These are phyloP conservation scores for Cucumis melo DNA, from an alignment of 306 rosid genomes.

Conservation along the genomic window DNA sequence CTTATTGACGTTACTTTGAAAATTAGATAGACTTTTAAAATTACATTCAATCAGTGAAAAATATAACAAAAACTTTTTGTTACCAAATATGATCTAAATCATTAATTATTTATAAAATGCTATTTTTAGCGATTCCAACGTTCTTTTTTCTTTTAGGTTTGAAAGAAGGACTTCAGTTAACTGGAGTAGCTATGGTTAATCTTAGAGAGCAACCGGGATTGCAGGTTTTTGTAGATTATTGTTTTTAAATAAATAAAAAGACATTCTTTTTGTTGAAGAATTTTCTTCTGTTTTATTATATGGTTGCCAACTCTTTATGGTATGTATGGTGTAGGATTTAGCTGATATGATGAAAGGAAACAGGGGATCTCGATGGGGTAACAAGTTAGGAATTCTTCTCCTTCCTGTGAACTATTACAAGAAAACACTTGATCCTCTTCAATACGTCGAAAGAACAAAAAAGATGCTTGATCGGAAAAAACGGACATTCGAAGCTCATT, in stretches of 20 bases:
- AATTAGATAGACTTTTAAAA: too few relatives aligned
- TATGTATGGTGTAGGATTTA: slow-evolving; percentile 31
- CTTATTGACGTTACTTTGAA: too few relatives aligned
- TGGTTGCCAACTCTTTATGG: too few relatives aligned
- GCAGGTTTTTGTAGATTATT: slow-evolving; percentile 32
- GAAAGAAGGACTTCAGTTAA: slow-evolving; percentile 55
- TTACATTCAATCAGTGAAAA: too few relatives aligned
- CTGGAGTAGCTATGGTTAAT: slow-evolving; percentile 82
- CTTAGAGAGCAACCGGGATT: slow-evolving; percentile 54
- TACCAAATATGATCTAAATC: not conserved
- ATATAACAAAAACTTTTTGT: too few relatives aligned
- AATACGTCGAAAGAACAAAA: slow-evolving; percentile 51
- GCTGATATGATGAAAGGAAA: slow-evolving; percentile 49
- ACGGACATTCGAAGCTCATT: slow-evolving; percentile 42
- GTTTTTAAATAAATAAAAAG: too few relatives aligned
- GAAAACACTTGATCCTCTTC: slow-evolving; percentile 33
- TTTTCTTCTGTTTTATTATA: too few relatives aligned
- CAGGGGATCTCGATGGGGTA: slow-evolving; percentile 63
- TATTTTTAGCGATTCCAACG: not conserved
- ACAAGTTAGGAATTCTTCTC: slow-evolving; percentile 57
- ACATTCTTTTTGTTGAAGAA: too few relatives aligned
- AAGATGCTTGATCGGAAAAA: slow-evolving; percentile 63
- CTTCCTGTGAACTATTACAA: slow-evolving; percentile 51
- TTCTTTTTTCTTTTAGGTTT: slow-evolving; percentile 27
- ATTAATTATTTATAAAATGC: not conserved